Base-by-base conservation (phyloP, 208 protist genomes). In the Trypanosoma mega region DNA sequence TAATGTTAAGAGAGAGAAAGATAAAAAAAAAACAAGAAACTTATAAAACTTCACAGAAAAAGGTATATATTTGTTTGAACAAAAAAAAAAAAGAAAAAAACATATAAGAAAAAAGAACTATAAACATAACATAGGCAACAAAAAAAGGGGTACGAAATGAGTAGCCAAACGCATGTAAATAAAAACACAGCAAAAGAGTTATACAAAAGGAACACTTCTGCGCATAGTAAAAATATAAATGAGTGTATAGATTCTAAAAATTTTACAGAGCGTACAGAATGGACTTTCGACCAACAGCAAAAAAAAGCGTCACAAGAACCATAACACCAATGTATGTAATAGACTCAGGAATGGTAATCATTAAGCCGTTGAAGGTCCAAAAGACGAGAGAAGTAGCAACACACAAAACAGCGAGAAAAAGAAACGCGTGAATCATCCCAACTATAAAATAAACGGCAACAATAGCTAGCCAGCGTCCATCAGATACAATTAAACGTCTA, bases 191-290 rank as follows among this genome's bases (percentile, higher is more conserved):
- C 9, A 14, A 36, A 33, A 39, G 20, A 8, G 41, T 55, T 2
- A n/a, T n/a, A n/a, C n/a, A n/a, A n/a, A n/a, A n/a, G n/a, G n/a
- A n/a, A n/a, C n/a, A n/a, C n/a, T n/a, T n/a, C n/a, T n/a, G n/a
- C n/a, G n/a, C n/a, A n/a, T n/a, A n/a, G n/a, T n/a, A n/a, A n/a
- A n/a, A n/a, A n/a, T n/a, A n/a, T n/a, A n/a, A n/a, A n/a, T n/a
- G n/a, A n/a, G n/a, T n/a, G n/a, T n/a, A n/a, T n/a, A n/a, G n/a
- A n/a, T n/a, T n/a, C n/a, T n/a, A n/a, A 46, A 29, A 33, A n/a
- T 8, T 14, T 82, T 46, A 93, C 3, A 94, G 46, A 12, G 78
- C 72, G 67, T 92, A 90, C 16, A 92, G 37, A n/a, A 89, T 73
- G 4, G 82, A 71, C 57, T 77, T 84, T 9, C 76, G 66, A 6